Base-by-base conservation (phyloP, 2,329 filamentous ascomycete species). In the Diaporthe aspalathi region DNA sequence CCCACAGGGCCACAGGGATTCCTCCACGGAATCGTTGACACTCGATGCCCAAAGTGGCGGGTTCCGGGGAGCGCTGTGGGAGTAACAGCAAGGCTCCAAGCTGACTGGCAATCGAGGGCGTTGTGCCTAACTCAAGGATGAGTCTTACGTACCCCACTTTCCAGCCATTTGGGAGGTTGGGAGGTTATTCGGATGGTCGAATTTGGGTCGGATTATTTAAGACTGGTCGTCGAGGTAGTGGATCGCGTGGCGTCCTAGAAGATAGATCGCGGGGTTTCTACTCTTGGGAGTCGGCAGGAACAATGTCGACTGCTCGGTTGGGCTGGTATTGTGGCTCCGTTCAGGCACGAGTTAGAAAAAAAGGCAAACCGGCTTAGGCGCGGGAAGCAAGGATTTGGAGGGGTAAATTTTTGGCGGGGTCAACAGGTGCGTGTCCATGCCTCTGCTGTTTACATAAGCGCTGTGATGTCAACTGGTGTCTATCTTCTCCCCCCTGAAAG, bases 121-220 rank as follows among this genome's bases (percentile, higher is more conserved):
- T 32, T 35, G 16, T 67, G 60, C 32, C 24, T 35, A 56, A 38
- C 35, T 16, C 17, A 29, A 60, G 49, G 63, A 54, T 52, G 45
- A 27, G 68, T 67, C 47, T 62, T 40, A 73, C 72, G 47, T 68
- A 73, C 72, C 72, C 72, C 72, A 73, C 56, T 73, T 73, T 54
- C 68, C 72, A 47, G 65, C 49, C 71, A 73, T 73, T 22, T 47
- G 71, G 43, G 56, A 20, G 60, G 24, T 35, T 47, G 71, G 43
- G 56, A 20, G 60, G 24, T 35, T 16, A 20, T 17, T 49, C n/a
- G 45, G n/a, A 12, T 38, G 32, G 20, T 35, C 8, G 5, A 22
- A 50, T 38, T 24, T 60, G 38, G 29, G 17, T 27, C 49, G 29
- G 22, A 2, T 6, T 29, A 22, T 38, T 27, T 11, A 22, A 35